phyloP scores from a whole-genome alignment of 2,329 filamentous ascomycete genomes.

The Dactylellina leptospora region DNA sequence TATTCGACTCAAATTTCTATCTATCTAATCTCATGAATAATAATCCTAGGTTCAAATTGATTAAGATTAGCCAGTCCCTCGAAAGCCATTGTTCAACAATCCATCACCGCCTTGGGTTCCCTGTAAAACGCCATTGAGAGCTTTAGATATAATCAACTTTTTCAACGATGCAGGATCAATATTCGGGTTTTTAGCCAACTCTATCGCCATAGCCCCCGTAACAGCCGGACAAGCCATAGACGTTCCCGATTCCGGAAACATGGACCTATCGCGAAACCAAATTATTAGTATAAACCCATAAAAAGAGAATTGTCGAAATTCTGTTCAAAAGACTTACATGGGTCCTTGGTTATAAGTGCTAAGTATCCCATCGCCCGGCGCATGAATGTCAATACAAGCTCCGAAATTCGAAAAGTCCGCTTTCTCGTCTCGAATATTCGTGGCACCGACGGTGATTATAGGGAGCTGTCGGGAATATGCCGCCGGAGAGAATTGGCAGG shows the following conservation, averaged over 20 bases:
- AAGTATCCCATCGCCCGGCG: conserved; percentile 60
- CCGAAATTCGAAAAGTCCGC: conserved; percentile 61
- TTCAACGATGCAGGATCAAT: conserved; percentile 15
- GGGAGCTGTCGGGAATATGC: conserved; percentile 55
- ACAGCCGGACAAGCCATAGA: conserved; percentile 46
- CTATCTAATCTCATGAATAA: background rate
- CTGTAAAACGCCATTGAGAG: conserved; percentile 1
- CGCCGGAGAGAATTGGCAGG: conserved; percentile 21
- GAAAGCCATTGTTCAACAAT: conserved; percentile 16
- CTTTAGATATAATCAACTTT: background rate
- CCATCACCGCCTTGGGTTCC: background rate
- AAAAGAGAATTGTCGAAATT: background rate
- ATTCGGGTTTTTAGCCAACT: conserved; percentile 30
- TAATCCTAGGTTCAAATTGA: background rate
- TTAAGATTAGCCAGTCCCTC: conserved; percentile 2
- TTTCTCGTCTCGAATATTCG: conserved; percentile 57
- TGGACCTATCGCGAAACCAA: background rate
- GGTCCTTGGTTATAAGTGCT: conserved; percentile 63
- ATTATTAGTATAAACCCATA: background rate
- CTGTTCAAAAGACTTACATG: conserved; percentile 14
- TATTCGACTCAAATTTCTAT: too few species aligned
- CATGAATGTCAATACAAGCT: conserved; percentile 60
- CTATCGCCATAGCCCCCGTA: conserved; percentile 27
- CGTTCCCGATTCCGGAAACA: conserved; percentile 13
- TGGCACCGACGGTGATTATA: conserved; percentile 60